Percentiles rank a stretch among this genome's conserved stretches.
Conservation (phyloP, 768 basidiomycete species). For the Boletales sp. region DNA sequence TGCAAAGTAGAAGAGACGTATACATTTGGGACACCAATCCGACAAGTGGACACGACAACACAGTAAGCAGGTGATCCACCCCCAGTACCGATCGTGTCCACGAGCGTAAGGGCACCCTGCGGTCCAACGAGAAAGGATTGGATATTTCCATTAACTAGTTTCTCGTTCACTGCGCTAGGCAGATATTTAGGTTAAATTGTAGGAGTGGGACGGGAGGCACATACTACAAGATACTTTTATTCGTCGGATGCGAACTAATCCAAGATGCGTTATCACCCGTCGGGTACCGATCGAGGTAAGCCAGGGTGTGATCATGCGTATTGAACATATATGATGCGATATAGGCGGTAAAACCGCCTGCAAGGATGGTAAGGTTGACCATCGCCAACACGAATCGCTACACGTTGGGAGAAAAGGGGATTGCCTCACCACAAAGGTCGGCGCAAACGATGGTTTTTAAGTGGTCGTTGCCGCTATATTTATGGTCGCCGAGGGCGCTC, state of each 20-base stretch:
- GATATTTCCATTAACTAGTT: slow-evolving; percentile 35
- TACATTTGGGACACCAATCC: slow-evolving; percentile 60
- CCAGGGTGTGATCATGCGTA: slow-evolving; percentile 43
- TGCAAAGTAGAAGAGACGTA: slow-evolving; percentile 7
- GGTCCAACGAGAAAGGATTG: slow-evolving; percentile 54
- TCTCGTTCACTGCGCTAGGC: slow-evolving; percentile 59
- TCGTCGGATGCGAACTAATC: slow-evolving; percentile 55
- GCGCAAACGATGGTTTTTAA: no score
- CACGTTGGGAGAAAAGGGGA: no score
- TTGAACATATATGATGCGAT: slow-evolving; percentile 65
- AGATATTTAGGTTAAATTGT: background rate
- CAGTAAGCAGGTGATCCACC: slow-evolving; percentile 54
- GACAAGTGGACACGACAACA: slow-evolving; percentile 47
- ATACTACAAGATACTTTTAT: slow-evolving; percentile 60
- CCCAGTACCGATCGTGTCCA: slow-evolving; percentile 46
- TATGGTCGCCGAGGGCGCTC: no score
- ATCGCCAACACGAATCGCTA: slow-evolving; percentile 29
- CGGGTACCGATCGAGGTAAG: slow-evolving; percentile 41
- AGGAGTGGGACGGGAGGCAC: slow-evolving; percentile 18
- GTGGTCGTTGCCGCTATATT: no score
- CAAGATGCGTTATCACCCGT: slow-evolving; percentile 53
- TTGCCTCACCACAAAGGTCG: no score
- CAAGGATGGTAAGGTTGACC: slow-evolving; percentile 68
- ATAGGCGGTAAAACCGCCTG: slow-evolving; percentile 60
- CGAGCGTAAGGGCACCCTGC: slow-evolving; percentile 42